Conservation (phyloP, 139 green algal species). For the Trebouxia sp. region DNA sequence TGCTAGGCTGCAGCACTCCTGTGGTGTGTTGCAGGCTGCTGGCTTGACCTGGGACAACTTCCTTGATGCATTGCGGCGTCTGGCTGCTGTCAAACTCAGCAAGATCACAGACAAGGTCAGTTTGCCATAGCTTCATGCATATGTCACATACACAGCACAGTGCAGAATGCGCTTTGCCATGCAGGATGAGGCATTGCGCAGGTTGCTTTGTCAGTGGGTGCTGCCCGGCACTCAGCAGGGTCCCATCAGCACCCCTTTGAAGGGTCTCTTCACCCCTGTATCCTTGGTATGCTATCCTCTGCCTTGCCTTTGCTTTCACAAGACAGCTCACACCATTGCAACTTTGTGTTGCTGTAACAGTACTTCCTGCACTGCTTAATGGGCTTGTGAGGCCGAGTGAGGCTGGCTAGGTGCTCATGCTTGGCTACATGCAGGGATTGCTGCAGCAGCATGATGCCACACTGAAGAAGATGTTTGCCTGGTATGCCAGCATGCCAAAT, state of each 20-base stretch:
- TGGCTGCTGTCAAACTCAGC: background rate
- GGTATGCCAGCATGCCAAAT: slow-evolving; percentile 18
- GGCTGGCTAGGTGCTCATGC: background rate
- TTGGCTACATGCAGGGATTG: background rate
- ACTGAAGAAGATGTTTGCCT: slow-evolving; percentile 12
- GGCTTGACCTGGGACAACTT: background rate
- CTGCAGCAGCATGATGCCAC: background rate
- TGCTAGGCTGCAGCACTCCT: no score
- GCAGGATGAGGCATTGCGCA: background rate
- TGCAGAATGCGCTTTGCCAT: background rate
- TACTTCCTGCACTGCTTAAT: background rate
- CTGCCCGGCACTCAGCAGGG: background rate
- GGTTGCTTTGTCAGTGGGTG: slow-evolving; percentile 11
- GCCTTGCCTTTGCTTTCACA: background rate
- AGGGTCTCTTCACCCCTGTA: slow-evolving; percentile 3
- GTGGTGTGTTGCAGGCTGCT: background rate
- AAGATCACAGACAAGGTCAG: background rate
- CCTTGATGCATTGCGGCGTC: background rate
- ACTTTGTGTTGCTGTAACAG: no score
- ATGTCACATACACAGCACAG: background rate
- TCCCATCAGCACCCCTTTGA: background rate
- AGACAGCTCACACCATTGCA: no score
- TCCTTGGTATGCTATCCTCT: background rate
- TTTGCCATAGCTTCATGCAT: background rate
- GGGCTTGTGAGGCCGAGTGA: background rate